Base-by-base conservation (phyloP, 257 asterid species). In the Solanum clarkiae region DNA sequence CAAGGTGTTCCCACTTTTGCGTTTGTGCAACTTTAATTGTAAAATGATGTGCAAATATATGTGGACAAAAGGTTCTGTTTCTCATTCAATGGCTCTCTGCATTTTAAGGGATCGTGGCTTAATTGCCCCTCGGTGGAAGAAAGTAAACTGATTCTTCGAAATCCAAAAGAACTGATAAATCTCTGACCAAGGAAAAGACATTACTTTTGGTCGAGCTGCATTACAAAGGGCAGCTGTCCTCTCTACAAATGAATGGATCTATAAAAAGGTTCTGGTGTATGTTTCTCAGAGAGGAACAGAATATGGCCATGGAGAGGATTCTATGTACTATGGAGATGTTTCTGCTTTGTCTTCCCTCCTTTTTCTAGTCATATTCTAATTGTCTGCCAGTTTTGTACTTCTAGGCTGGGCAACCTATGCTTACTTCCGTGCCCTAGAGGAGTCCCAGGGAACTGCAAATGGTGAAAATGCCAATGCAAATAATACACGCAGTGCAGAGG, bases 391-490 rank as follows among this genome's bases (percentile, higher is more conserved):
- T 63, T 84, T 69, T 86, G 71, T 57, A 22, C 62, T 68, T 80
- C 86, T 54, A 95, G 98, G 98, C 40, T 93, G 97, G 97, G 88
- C 90, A 49, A 93, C 98, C 1, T 85, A 93, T 14, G 87, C 97
- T 1, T 90, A 92, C 87, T 86, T 92, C 85, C 91, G 88, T 32
- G 79, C 88, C 36, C 60, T 91, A 90, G 98, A 92, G 88, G 93
- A 92, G 87, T 55, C 85, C 49, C 89, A 65, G 0, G 40, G 83
- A 55, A 85, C 81, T 15, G 36, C 49, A 12, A 49, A 81, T 44
- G 75, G 49, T 26, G 85, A 6, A 26, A 26, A 51, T 77, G 82
- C 3, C 14, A 13, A 85, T 65, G 22, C 87, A 26, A 84, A 17
- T 87, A 84, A 55, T 36, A 82, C 49, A 68, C 90, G 44, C 72